These are phyloP conservation scores for Pyrenochaeta sp. DNA, from an alignment of 2,329 filamentous ascomycete genomes.

Conservation along the genomic window DNA sequence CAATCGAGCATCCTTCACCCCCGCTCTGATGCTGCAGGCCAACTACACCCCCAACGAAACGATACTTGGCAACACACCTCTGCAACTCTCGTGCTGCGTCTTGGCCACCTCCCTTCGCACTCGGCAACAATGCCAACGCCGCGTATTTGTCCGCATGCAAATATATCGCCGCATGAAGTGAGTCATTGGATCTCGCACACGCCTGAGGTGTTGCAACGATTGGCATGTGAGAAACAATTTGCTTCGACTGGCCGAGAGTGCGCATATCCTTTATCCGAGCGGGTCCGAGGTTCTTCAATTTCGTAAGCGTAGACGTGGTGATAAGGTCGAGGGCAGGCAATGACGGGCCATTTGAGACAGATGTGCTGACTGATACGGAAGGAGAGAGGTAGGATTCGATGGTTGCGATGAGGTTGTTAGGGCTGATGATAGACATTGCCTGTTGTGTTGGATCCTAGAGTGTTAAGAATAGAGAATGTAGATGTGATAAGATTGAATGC, in stretches of 20 bases:
- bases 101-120: constrained; percentile 43
- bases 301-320: constrained; percentile 23
- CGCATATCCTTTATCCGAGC: constrained; percentile 37
- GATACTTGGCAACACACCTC: constrained; percentile 53
- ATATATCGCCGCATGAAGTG: constrained; percentile 25
- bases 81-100: constrained; percentile 48
- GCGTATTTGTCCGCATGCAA: constrained; percentile 49
- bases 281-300: constrained; percentile 31
- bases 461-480: background rate
- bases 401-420: constrained; percentile 30
- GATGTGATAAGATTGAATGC: no score
- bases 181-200: constrained; percentile 36
- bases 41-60: constrained; percentile 60
- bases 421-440: constrained; percentile 10
- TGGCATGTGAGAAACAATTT: constrained; percentile 39
- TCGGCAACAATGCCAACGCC: constrained; percentile 54
- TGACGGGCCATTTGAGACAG: constrained; percentile 6
- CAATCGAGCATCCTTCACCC: constrained; percentile 55
- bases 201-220: constrained; percentile 18
- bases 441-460: background rate
- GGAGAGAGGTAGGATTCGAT: constrained; percentile 37
- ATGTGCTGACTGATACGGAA: constrained; percentile 8
- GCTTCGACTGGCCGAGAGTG: constrained; percentile 24
- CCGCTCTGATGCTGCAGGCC: constrained; percentile 39
- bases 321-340: constrained; percentile 28